These are phyloP conservation scores for Euphorbia pulcherrima DNA, from an alignment of 345 rosid genomes.

Conservation along the genomic window DNA sequence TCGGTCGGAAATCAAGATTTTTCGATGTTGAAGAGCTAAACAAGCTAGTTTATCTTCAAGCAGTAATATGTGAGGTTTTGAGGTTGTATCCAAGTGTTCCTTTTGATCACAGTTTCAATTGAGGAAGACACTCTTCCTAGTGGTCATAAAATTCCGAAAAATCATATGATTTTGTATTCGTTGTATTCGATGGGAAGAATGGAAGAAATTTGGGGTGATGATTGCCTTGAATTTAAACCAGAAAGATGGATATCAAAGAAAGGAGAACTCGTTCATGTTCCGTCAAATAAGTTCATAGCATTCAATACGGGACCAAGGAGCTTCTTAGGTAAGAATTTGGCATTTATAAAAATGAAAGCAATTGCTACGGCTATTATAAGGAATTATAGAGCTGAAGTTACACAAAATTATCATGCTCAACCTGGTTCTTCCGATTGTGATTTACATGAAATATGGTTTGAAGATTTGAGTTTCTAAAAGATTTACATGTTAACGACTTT, in stretches of 20 bases:
- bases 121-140: conserved; percentile 14
- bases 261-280: conserved; percentile 7
- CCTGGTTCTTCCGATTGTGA: conserved; percentile 10
- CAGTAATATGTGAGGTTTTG: conserved; percentile 12
- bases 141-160: conserved; percentile 2
- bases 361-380: conserved; percentile 10
- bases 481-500: background rate
- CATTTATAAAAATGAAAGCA: conserved; percentile 6
- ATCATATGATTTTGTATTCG: conserved; percentile 2
- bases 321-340: conserved; percentile 17
- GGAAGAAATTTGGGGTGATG: conserved; percentile 21
- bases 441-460: conserved; percentile 16
- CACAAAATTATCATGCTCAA: background rate
- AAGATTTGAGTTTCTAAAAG: conserved; percentile 13
- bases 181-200: conserved; percentile 17
- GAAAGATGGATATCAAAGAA: conserved; percentile 20
- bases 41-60: conserved; percentile 22
- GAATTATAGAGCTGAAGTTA: conserved; percentile 7
- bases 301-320: conserved; percentile 16
- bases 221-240: conserved; percentile 22
- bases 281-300: conserved; percentile 13
- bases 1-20: too few species aligned
- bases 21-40: background rate
- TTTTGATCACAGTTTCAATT: conserved; percentile 1
- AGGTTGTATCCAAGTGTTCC: conserved; percentile 21